Conservation (phyloP, 2,329 filamentous ascomycete species). For the Periconia digitata region DNA sequence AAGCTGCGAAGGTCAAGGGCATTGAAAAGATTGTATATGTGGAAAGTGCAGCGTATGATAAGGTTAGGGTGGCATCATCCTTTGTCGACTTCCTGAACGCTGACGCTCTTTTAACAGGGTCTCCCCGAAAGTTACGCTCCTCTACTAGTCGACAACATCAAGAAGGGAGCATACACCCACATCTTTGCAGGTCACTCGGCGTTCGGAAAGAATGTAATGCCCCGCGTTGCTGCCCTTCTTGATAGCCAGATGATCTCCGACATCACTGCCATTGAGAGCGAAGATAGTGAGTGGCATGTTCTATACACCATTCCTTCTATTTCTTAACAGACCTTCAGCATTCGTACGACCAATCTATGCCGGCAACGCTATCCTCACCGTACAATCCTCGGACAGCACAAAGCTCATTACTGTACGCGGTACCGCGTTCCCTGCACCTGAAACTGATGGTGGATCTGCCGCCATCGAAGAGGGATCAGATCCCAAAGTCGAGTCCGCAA, state of each 20-base stretch:
- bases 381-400: slow-evolving; percentile 81
- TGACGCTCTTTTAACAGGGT: slow-evolving; percentile 52
- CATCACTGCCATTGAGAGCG: slow-evolving; percentile 80
- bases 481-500: slow-evolving; percentile 70
- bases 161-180: slow-evolving; percentile 91
- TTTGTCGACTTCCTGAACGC: not conserved
- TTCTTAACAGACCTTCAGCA: slow-evolving; percentile 45
- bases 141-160: slow-evolving; percentile 92
- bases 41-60: slow-evolving; percentile 89
- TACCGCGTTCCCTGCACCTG: slow-evolving; percentile 81
- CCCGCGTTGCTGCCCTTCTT: slow-evolving; percentile 85
- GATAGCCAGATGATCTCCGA: slow-evolving; percentile 94
- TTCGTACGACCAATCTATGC: slow-evolving; percentile 98
- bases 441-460: slow-evolving; percentile 71
- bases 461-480: slow-evolving; percentile 79
- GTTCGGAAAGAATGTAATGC: slow-evolving; percentile 94
- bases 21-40: slow-evolving; percentile 89
- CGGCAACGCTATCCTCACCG: slow-evolving; percentile 94
- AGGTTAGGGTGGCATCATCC: slow-evolving; percentile 56
- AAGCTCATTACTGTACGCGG: slow-evolving; percentile 93
- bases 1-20: slow-evolving; percentile 86
- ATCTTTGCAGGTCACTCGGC: slow-evolving; percentile 88
- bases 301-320: not conserved
- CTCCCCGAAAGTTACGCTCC: slow-evolving; percentile 94
- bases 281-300: slow-evolving; percentile 66